Evolutionary conservation across 352 stramenopile genomes (phyloP), one percentile per base, ranked within the genome.

Genomic region (Plasmopara halstedii): DNA sequence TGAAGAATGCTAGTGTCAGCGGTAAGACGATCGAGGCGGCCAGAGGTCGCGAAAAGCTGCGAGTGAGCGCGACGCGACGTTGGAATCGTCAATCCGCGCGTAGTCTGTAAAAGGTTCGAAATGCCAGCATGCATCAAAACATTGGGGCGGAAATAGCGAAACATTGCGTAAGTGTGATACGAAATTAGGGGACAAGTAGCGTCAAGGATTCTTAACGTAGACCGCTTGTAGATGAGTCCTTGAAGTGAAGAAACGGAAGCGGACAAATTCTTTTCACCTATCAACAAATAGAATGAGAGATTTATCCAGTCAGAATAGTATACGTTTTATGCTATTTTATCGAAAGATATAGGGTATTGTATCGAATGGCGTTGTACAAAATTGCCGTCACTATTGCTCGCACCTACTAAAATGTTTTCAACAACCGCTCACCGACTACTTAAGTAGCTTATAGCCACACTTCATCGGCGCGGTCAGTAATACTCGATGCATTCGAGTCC

Each of bases 401-500:
- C n/a, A n/a, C n/a, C n/a, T n/a, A n/a, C n/a, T n/a, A n/a, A n/a
- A n/a, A n/a, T n/a, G n/a, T n/a, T n/a, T n/a, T n/a, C n/a, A n/a
- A n/a, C n/a, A n/a, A n/a, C n/a, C n/a, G n/a, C n/a, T n/a, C n/a
- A n/a, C n/a, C n/a, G n/a, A n/a, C n/a, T n/a, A n/a, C n/a, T n/a
- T n/a, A 47, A 18, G 9, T 19, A 19, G 29, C 23, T 35, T 35
- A 82, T 6, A 82, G 58, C 70, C 70, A 82, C 29, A 78, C 61
- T 56, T 82, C 70, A 33, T 78, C 66, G 19, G 58, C 27, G 14
- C 40, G 51, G 37, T 63, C 51, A 14, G 56, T 70, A 15, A 70
- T 72, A 50, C 50, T 85, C 29, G 73, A 85, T 11, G 61, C 53
- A 21, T 62, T 70, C 50, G 76, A 88, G 67, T 85, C 76, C 15